Base-by-base conservation (phyloP, 2,329 filamentous ascomycete genomes). In the Sporothrix variecibatus region DNA sequence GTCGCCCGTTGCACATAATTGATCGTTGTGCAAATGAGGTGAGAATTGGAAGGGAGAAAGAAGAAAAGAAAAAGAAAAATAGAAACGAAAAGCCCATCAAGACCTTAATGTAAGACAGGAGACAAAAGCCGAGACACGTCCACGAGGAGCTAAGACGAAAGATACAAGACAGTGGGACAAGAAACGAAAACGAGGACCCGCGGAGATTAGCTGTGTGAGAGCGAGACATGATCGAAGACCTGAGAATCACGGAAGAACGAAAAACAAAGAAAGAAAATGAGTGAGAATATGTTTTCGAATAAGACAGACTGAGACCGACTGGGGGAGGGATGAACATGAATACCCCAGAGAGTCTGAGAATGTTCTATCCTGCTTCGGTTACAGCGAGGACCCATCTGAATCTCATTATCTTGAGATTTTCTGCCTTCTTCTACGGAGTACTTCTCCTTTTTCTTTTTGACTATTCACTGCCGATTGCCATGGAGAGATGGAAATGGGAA, bases 161-260 rank as follows among this genome's bases (percentile, higher is more conserved):
- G 17, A 38, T 15, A 62, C 58, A 17, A 51, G 65, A 68, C 43
- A 51, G 43, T 68, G 64, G 43, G 26, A 51, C 40, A 51, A 51
- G 43, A 49, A 51, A 34, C 28, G 56, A 65, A n/a, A 65, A 20
- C 28, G 58, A 62, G 58, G 26, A 49, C 26, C 28, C 17, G 3
- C 67, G 46, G 67, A 69, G 46, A 69, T 69, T 56, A 23, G 20
- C 67, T 53, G 67, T 69, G 46, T 51, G 46, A 69, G 67, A 69
- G 67, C 46, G 46, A 69, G 67, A 69, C 67, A 69, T 28, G 12
- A 65, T 28, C 11, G 23, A 67, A 46, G 62, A 65, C 38, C 46
- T 67, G n/a, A 67, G 20, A 38, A 20, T n/a, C n/a, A 9, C n/a
- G 0, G 7, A 5, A 64, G 31, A 64, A 40, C n/a, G 15, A n/a